phyloP scores from a whole-genome alignment of 2,329 filamentous ascomycete species.

The Aspergillus novofumigatus region DNA sequence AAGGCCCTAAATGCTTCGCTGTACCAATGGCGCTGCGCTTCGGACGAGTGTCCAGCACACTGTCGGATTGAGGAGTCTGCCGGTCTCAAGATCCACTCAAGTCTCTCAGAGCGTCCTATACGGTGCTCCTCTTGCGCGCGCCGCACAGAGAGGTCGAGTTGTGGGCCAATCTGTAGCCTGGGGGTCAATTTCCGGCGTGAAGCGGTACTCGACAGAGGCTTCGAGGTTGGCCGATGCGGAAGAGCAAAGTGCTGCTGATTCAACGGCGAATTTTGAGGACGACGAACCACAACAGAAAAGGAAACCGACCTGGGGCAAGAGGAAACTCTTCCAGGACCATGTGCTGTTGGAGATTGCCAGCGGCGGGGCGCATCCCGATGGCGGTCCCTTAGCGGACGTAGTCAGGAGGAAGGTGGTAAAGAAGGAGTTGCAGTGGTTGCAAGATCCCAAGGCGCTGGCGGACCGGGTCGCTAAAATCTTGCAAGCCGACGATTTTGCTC shows the following conservation, averaged over 20 bases:
- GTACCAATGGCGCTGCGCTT: slow-evolving; percentile 17
- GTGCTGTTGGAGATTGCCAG: slow-evolving; percentile 15
- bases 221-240: not conserved
- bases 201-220: not conserved
- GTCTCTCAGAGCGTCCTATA: not conserved
- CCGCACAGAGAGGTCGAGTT: not conserved
- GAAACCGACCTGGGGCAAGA: not conserved
- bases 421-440: slow-evolving; percentile 59
- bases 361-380: slow-evolving; percentile 1
- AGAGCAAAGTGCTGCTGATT: not conserved
- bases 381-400: not conserved
- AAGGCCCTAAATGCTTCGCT: slow-evolving; percentile 16
- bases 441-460: slow-evolving; percentile 70
- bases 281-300: not conserved
- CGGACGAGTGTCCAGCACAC: slow-evolving; percentile 8
- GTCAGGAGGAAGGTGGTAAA: slow-evolving; percentile 15
- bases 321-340: not conserved
- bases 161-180: not conserved
- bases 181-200: not conserved
- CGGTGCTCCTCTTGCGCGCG: not conserved
- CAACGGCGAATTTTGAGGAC: not conserved
- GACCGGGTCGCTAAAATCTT: slow-evolving; percentile 62
- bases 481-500: slow-evolving; percentile 54
- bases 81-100: not conserved
- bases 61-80: slow-evolving; percentile 9